These are phyloP conservation scores for Sarocladium oryzae DNA, from an alignment of 2,329 filamentous ascomycete genomes.

Conservation along the genomic window DNA sequence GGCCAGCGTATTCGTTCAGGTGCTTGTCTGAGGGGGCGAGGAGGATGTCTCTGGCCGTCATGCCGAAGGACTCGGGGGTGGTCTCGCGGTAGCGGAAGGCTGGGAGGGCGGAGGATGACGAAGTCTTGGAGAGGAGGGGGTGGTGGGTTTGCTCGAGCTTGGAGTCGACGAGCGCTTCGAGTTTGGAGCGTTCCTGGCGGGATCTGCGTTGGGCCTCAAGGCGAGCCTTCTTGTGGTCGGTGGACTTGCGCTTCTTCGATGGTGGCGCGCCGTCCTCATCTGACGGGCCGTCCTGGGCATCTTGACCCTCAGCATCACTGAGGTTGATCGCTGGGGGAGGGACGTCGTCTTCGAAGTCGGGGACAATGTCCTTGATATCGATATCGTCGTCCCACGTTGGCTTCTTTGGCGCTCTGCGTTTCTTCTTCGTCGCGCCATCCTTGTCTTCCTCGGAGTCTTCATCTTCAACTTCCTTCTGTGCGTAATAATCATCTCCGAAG, in stretches of 20 bases:
- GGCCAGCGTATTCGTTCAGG: constrained; percentile 82
- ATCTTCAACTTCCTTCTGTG: constrained; percentile 60
- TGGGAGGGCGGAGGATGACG: constrained; percentile 28
- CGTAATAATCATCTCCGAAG: constrained; percentile 91
- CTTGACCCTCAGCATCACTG: constrained; percentile 37
- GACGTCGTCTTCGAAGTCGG: constrained; percentile 70
- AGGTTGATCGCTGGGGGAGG: constrained; percentile 46
- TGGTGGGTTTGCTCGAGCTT: constrained; percentile 69
- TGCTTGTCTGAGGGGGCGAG: constrained; percentile 76
- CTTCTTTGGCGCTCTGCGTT: constrained; percentile 43
- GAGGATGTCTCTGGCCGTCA: constrained; percentile 85
- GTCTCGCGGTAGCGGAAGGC: constrained; percentile 91
- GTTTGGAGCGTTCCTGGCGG: constrained; percentile 73
- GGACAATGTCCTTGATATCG: constrained; percentile 87
- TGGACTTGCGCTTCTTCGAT: constrained; percentile 54
- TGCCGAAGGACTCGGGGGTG: constrained; percentile 80
- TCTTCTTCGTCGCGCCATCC: constrained; percentile 44
- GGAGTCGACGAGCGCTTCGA: constrained; percentile 80
- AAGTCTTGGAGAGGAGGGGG: constrained; percentile 41
- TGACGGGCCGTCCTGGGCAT: constrained; percentile 29
- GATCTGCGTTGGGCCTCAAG: constrained; percentile 59
- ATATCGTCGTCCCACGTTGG: constrained; percentile 93
- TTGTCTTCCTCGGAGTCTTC: constrained; percentile 43
- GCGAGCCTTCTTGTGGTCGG: constrained; percentile 53
- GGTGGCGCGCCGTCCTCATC: constrained; percentile 37